Conservation (phyloP, 2,329 filamentous ascomycete genomes). For the Amauroascus verrucosus region DNA sequence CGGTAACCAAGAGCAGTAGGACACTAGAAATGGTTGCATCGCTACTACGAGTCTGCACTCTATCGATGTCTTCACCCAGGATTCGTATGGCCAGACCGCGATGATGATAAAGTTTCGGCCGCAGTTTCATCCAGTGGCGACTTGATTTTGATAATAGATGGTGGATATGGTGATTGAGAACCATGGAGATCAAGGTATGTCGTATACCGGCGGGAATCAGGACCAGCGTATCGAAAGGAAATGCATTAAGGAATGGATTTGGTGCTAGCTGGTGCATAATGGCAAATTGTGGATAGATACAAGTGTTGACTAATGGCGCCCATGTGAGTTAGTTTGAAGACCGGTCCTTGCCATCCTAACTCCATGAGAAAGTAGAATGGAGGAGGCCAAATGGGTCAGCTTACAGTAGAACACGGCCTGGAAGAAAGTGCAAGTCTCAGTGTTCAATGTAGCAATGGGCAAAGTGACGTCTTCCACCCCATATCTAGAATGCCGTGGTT, state of each 20-base stretch:
- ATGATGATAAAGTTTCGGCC: not conserved
- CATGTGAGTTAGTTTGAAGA: not conserved
- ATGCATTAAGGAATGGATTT: conserved; percentile 12
- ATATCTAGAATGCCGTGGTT: not conserved
- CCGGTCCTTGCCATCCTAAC: not conserved
- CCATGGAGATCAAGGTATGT: conserved; percentile 11
- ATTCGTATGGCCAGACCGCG: conserved; percentile 4
- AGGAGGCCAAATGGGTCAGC: not conserved
- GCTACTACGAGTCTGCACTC: conserved; percentile 7
- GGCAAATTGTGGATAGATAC: conserved; percentile 1
- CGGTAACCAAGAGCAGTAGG: conserved; percentile 12
- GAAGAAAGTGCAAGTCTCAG: conserved; percentile 11
- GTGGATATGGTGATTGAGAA: conserved; percentile 11
- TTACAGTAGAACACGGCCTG: conserved; percentile 15
- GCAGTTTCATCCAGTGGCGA: not conserved
- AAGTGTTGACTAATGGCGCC: conserved; percentile 1
- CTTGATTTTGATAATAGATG: conserved; percentile 10
- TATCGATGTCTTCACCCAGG: conserved; percentile 10
- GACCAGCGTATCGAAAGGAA: not conserved
- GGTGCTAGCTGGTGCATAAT: conserved; percentile 13
- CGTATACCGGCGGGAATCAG: conserved; percentile 11
- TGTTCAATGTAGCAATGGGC: not conserved
- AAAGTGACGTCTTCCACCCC: not conserved
- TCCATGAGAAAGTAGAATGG: not conserved
- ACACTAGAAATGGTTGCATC: conserved; percentile 15